Evolutionary conservation across 2,329 filamentous ascomycete species (phyloP).

Genomic region (Rhinocladiella mackenziei): DNA sequence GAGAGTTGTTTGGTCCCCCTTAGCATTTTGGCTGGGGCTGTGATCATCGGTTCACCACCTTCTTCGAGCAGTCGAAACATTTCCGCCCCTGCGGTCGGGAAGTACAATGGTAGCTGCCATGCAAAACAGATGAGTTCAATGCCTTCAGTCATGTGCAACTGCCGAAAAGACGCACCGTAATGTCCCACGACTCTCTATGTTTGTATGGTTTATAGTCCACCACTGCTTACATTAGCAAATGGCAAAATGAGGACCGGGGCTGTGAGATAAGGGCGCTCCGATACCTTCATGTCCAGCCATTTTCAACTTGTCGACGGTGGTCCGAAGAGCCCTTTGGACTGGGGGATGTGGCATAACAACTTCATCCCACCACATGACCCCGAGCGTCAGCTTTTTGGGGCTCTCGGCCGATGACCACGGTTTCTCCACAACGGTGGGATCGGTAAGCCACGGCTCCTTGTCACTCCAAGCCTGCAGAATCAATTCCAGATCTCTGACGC

Average conservation of each 20-base stretch:
- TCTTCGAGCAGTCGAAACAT: not conserved
- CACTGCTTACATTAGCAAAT: constrained; percentile 35
- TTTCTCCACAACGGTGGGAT: constrained; percentile 49
- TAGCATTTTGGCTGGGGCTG: constrained; percentile 1
- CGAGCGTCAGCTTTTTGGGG: constrained; percentile 48
- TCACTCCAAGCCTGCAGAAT: constrained; percentile 40
- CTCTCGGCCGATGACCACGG: constrained; percentile 44
- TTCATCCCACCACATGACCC: constrained; percentile 61
- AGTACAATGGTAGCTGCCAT: constrained; percentile 3
- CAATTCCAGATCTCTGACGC: constrained; percentile 45
- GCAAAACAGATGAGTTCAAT: not conserved
- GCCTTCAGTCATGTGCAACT: not conserved
- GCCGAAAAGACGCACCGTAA: constrained; percentile 19
- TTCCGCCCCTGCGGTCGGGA: not conserved
- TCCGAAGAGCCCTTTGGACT: constrained; percentile 48
- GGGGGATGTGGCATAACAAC: constrained; percentile 64
- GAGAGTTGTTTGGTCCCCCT: not conserved
- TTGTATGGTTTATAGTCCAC: constrained; percentile 49
- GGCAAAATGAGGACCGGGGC: not conserved
- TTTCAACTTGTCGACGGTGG: constrained; percentile 43
- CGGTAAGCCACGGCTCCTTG: constrained; percentile 50
- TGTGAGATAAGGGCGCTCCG: not conserved
- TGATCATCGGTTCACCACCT: constrained; percentile 3
- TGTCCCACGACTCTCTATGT: constrained; percentile 48
- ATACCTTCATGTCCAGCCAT: constrained; percentile 18